Conservation (phyloP, 2,329 filamentous ascomycete genomes). For the Penicillium thymicola region DNA sequence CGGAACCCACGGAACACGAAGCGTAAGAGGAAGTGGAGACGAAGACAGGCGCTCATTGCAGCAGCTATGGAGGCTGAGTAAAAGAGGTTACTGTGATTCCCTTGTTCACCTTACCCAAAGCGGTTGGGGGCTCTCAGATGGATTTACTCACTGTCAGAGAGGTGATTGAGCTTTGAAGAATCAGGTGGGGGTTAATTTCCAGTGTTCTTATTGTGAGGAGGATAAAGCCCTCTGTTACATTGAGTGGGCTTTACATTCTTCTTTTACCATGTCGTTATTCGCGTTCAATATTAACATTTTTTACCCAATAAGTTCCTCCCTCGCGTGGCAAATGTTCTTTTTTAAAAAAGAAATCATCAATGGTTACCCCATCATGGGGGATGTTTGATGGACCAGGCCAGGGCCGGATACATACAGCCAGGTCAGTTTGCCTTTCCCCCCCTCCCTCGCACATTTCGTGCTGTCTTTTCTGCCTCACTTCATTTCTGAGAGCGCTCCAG, state of each 20-base stretch:
- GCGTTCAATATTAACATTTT: not conserved
- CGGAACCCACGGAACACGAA: not conserved
- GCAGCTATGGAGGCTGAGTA: not conserved
- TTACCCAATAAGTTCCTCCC: too few species aligned
- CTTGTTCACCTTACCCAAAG: not conserved
- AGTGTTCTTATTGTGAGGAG: not conserved
- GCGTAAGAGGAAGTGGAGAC: not conserved
- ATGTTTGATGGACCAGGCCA: not conserved
- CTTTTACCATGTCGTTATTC: too few species aligned
- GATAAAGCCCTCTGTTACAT: not conserved
- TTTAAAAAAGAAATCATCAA: not conserved
- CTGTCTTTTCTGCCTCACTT: not conserved
- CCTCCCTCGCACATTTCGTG: not conserved
- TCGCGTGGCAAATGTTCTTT: not conserved
- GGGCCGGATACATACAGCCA: not conserved
- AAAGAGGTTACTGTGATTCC: not conserved
- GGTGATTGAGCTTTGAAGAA: not conserved
- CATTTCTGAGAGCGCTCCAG: not conserved
- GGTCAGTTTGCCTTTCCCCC: not conserved
- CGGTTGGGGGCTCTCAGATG: not conserved
- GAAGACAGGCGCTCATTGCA: not conserved
- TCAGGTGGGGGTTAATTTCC: not conserved
- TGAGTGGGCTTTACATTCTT: not conserved
- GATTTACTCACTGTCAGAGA: not conserved
- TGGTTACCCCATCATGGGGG: too few species aligned